These are phyloP conservation scores for Paragyromitra xinjiangensis DNA, from an alignment of 495 filamentous ascomycete species.

Conservation along the genomic window DNA sequence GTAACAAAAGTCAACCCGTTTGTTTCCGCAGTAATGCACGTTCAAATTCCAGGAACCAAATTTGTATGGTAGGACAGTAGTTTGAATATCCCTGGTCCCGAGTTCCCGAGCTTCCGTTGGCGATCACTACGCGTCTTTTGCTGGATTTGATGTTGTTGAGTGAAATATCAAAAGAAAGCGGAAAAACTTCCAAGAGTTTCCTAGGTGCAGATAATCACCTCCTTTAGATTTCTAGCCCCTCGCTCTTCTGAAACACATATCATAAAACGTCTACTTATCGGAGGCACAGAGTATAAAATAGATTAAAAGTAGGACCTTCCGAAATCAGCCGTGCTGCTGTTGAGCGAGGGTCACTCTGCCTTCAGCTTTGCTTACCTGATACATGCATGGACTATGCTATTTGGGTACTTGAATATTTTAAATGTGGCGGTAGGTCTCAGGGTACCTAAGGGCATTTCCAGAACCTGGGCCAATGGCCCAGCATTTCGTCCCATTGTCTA, in stretches of 20 bases:
- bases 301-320: background rate
- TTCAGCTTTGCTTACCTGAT: background rate
- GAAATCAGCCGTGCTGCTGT: background rate
- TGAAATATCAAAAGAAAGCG: constrained; percentile 2
- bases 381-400: background rate
- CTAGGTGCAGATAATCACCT: background rate
- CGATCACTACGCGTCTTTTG: background rate
- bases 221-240: background rate
- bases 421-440: too few species aligned
- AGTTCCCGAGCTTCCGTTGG: constrained; percentile 19
- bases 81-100: constrained; percentile 25
- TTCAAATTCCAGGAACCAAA: constrained; percentile 37
- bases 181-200: background rate
- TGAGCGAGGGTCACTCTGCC: background rate
- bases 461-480: too few species aligned
- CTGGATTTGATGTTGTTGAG: background rate
- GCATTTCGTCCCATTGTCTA: too few species aligned
- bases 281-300: background rate
- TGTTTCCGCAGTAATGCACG: constrained; percentile 35
- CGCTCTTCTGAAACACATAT: background rate
- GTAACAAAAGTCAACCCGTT: constrained; percentile 44
- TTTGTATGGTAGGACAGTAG: constrained; percentile 4
- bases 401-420: too few species aligned
- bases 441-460: too few species aligned
- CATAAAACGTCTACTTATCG: background rate